Conservation (phyloP, 2,329 filamentous ascomycete species). For the Ploettnerulaceae sp. region DNA sequence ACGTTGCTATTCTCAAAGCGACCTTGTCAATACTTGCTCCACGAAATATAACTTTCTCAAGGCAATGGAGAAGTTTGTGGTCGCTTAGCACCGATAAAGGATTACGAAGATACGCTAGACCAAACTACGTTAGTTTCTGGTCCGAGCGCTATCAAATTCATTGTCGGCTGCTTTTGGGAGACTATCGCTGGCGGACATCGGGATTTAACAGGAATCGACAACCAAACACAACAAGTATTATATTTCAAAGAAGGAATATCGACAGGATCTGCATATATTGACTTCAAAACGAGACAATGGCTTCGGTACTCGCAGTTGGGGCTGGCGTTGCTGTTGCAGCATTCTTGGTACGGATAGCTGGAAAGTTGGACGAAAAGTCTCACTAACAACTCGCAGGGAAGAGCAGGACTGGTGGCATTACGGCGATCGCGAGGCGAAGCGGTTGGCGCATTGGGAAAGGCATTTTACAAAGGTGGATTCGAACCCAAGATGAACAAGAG, state of each 20-base stretch:
- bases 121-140: background rate
- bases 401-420: conserved; percentile 85
- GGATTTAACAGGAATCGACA: background rate
- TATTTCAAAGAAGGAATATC: background rate
- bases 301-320: conserved; percentile 54
- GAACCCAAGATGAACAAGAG: conserved; percentile 89
- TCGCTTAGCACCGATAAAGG: conserved; percentile 17
- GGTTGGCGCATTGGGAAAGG: conserved; percentile 75
- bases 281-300: conserved; percentile 41
- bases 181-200: background rate
- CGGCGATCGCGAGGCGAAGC: conserved; percentile 71
- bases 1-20: conserved; percentile 6
- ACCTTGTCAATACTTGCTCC: background rate
- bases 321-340: conserved; percentile 60
- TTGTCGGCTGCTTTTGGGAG: conserved; percentile 2
- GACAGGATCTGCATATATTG: background rate
- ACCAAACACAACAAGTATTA: background rate
- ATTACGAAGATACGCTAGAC: conserved; percentile 19
- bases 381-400: conserved; percentile 55
- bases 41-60: conserved; percentile 10
- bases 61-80: conserved; percentile 17
- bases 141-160: conserved; percentile 11
- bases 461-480: conserved; percentile 98
- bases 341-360: conserved; percentile 49
- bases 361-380: conserved; percentile 1